A percentile compares a stretch with the other conserved stretches of the same genome.
phyloP scores from a whole-genome alignment of 2,329 filamentous ascomycete species.

The Microdochium bolleyi region DNA sequence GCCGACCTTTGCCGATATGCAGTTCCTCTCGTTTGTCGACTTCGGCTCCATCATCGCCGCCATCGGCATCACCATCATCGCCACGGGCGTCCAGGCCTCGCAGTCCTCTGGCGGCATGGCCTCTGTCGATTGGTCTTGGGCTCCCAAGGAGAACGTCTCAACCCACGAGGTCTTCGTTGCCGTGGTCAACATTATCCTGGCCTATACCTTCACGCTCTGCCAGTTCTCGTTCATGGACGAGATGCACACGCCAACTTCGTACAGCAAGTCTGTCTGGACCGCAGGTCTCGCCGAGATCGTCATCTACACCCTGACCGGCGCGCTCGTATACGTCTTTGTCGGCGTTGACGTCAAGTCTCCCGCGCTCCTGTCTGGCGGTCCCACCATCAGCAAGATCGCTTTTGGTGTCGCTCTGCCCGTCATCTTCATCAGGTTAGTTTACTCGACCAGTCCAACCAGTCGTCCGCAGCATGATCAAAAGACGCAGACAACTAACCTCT shows the following conservation, averaged over 20 bases:
- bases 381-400: slow-evolving; percentile 47
- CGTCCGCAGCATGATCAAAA: background rate
- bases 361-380: slow-evolving; percentile 49
- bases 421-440: slow-evolving; percentile 39
- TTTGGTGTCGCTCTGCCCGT: slow-evolving; percentile 56
- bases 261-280: slow-evolving; percentile 33
- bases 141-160: slow-evolving; percentile 21
- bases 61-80: slow-evolving; percentile 52
- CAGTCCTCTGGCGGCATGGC: slow-evolving; percentile 7
- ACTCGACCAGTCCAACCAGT: background rate
- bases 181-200: slow-evolving; percentile 54
- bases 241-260: slow-evolving; percentile 29
- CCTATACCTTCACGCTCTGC: slow-evolving; percentile 39
- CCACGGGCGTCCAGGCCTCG: slow-evolving; percentile 34
- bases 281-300: slow-evolving; percentile 45
- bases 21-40: slow-evolving; percentile 48
- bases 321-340: slow-evolving; percentile 55
- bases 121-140: slow-evolving; percentile 19
- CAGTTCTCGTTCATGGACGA: slow-evolving; percentile 29
- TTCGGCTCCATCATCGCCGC: slow-evolving; percentile 50
- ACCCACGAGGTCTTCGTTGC: slow-evolving; percentile 42
- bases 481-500: background rate
- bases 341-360: slow-evolving; percentile 49
- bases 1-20: slow-evolving; percentile 51
- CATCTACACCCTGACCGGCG: slow-evolving; percentile 52